These are phyloP conservation scores for Craterostigma plantagineum DNA, from an alignment of 257 asterid genomes.

Conservation along the genomic window DNA sequence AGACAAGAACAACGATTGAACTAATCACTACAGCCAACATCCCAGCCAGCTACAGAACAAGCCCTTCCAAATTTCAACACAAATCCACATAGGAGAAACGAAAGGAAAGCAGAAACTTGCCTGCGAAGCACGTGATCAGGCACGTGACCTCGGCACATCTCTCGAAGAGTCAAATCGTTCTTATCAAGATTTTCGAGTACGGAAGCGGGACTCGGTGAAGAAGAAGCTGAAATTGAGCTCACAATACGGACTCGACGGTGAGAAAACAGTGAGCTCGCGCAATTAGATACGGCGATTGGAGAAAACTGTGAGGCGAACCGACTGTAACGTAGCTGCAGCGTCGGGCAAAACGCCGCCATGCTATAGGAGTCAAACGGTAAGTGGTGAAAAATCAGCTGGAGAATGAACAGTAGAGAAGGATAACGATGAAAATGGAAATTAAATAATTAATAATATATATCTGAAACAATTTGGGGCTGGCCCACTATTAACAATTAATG, in stretches of 20 bases:
- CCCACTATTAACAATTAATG: no score
- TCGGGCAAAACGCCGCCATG: no score
- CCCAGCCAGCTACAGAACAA: neutral
- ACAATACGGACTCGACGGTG: constrained; percentile 6
- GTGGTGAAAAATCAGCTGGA: no score
- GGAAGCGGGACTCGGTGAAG: constrained; percentile 23
- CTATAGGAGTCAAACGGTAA: no score
- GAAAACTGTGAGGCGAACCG: no score
- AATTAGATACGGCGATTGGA: neutral
- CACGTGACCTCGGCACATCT: constrained; percentile 55
- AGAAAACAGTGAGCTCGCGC: constrained; percentile 1
- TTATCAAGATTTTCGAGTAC: constrained; percentile 9
- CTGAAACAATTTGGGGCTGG: no score
- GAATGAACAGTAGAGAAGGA: no score
- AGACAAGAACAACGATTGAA: no score
- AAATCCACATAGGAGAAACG: constrained; percentile 2
- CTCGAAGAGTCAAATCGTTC: constrained; percentile 23
- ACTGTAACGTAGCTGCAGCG: no score
- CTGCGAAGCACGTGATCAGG: constrained; percentile 68
- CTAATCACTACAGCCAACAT: neutral
- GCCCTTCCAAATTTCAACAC: constrained; percentile 2
- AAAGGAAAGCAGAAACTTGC: constrained; percentile 16
- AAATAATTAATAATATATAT: no score
- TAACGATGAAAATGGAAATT: no score
- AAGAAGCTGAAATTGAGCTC: constrained; percentile 15